Evolutionary conservation across 257 asterid species (phyloP).

Genomic region (Przewalskia tangutica): DNA sequence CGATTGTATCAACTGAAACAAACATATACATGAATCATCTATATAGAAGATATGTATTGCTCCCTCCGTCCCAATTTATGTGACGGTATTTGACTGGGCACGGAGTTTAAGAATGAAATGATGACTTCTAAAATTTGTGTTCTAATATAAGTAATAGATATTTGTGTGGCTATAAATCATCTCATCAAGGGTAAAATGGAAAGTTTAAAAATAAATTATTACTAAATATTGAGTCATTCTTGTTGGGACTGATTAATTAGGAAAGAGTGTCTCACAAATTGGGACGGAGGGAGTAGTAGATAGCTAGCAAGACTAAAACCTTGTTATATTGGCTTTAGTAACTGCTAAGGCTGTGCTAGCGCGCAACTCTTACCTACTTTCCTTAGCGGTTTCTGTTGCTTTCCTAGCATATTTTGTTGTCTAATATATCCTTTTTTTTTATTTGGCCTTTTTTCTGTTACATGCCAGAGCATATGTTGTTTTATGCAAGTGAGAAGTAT

Average conservation of each 20-base stretch:
- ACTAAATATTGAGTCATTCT: no score
- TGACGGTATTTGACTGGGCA: no score
- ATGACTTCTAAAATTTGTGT: no score
- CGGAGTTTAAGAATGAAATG: no score
- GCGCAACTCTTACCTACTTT: not conserved
- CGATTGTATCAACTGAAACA: not conserved
- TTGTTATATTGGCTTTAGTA: not conserved
- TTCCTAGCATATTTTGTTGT: not conserved
- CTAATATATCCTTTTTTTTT: not conserved
- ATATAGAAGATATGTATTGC: not conserved
- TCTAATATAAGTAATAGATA: no score
- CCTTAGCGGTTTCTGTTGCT: not conserved
- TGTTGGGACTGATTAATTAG: no score
- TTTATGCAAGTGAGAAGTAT: conserved; percentile 95
- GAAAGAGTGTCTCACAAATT: no score
- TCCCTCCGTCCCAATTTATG: no score
- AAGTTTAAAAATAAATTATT: no score
- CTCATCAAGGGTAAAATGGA: no score
- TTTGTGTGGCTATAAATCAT: no score
- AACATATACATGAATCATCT: not conserved
- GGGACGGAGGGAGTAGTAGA: not conserved
- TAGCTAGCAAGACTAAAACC: not conserved
- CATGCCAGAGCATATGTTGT: conserved; percentile 83
- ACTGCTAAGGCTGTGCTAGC: not conserved
- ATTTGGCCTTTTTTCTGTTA: not conserved